These are phyloP conservation scores for Fusarium fujikuroi DNA, from an alignment of 2,329 filamentous ascomycete species.

Conservation along the genomic window DNA sequence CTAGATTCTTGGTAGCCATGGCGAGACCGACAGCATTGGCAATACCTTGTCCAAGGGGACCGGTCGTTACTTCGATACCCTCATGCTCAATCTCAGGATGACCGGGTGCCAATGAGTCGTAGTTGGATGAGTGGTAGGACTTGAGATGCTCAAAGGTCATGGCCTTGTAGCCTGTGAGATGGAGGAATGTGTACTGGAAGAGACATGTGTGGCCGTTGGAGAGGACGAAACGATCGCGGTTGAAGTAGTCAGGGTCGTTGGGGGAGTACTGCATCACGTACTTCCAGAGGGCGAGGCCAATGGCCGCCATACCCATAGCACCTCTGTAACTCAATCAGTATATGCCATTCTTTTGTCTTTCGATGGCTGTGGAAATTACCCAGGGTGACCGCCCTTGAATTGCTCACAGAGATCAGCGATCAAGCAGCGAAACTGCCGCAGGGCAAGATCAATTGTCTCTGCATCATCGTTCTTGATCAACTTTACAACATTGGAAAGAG, in stretches of 20 bases:
- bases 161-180: slow-evolving; percentile 63
- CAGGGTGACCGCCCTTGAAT: slow-evolving; percentile 75
- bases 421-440: slow-evolving; percentile 69
- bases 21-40: slow-evolving; percentile 69
- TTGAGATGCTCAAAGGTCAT: slow-evolving; percentile 69
- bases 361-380: slow-evolving; percentile 53
- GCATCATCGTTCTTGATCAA: slow-evolving; percentile 42
- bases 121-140: slow-evolving; percentile 58
- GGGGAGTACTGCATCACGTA: slow-evolving; percentile 71
- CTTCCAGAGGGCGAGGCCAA: slow-evolving; percentile 69
- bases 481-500: slow-evolving; percentile 37
- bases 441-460: slow-evolving; percentile 57
- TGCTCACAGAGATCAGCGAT: slow-evolving; percentile 77
- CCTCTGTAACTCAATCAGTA: slow-evolving; percentile 37
- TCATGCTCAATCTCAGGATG: slow-evolving; percentile 68
- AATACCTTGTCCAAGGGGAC: slow-evolving; percentile 68
- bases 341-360: neutral
- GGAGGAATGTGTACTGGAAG: slow-evolving; percentile 64
- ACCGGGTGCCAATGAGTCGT: slow-evolving; percentile 63
- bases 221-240: slow-evolving; percentile 70
- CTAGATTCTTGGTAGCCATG: slow-evolving; percentile 66
- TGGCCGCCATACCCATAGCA: slow-evolving; percentile 70
- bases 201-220: slow-evolving; percentile 69
- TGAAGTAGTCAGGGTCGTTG: slow-evolving; percentile 65
- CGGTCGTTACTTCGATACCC: slow-evolving; percentile 69